Evolutionary conservation across 2,329 filamentous ascomycete species (phyloP), one percentile per base, ranked within the genome.

Genomic region (Onygena corvina): DNA sequence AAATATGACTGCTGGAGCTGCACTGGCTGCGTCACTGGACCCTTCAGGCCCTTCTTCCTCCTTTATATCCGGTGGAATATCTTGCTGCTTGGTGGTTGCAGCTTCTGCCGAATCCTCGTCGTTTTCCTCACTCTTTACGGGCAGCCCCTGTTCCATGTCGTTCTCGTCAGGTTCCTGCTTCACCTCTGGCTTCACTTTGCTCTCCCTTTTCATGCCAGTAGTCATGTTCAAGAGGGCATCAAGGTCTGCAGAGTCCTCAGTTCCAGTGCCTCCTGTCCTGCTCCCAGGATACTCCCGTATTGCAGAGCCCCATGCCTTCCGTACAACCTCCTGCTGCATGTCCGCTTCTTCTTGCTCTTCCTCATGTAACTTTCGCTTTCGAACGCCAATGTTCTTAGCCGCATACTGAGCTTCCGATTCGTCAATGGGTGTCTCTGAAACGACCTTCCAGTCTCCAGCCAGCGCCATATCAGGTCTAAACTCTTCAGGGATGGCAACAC

Each of bases 381-480:
- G 64, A 3, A 71, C 62, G 4, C 70, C 71, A 29, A 68, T 57
- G 44, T 66, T 70, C 29, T 65, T 64, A 4, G 69, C 68, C 16
- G 73, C 68, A 18, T 58, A 56, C 27, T 57, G 63, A 11, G 65
- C 64, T 8, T 73, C 70, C 21, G 59, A 53, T 16, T 54, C 33
- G 25, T 52, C 52, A 31, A 69, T 60, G 18, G 59, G 57, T 25
- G 58, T 67, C 55, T 71, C 73, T 38, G 79, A 74, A 34, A 86
- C 77, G 4, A 76, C 79, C 51, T 86, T 80, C 90, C 90, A 98
- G 48, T 94, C 85, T 27, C 92, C 87, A 3, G 83, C 81, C 71
- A 95, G 80, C 3, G 89, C 88, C 78, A 95, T 80, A 52, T 92
- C 86, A 1, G 76, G 74, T 52, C 86, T 75, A 50, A 86, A 80